Base-by-base conservation (phyloP, 306 rosid genomes). In the Acacia melanoxylon region DNA sequence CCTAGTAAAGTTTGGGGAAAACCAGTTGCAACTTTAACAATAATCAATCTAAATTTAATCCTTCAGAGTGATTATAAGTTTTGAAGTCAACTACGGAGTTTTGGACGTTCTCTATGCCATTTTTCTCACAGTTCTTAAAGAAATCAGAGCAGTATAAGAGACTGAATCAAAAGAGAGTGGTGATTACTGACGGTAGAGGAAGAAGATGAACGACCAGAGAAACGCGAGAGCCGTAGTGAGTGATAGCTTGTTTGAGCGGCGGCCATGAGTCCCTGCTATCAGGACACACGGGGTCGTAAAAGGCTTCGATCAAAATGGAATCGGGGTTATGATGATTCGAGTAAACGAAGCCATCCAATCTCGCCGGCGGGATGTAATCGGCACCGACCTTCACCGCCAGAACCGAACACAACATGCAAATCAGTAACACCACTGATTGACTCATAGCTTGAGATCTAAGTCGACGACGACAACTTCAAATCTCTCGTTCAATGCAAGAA, bases 221-320 rank as follows among this genome's bases (percentile, higher is more conserved):
- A 83, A 91, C 91, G 56, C 89, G 87, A 67, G 88, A 41, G 67
- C 86, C 91, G 40, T 93, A 95, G 86, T 82, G 41, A 8, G 74
- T 72, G 19, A 93, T 84, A 81, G 86, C 94, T 68, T 86, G 74
- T 51, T 92, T 93, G 82, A 95, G 97, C 10, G 94, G 83, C 1
- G 98, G 94, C 99, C 99, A 95, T 0, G 94, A 85, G 80, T 92
- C 98, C 48, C 97, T 80, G 79, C 98, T 93, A 45, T 95, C 97
- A 2, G 98, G 97, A 76, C 99, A 95, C 25, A 95, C 75, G 0
- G 98, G 99, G 72, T 95, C 98, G 54, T 71, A 91, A 67, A 89
- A 95, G 11, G 98, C 98, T 81, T 95, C 99, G 82, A 95, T 89
- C 44, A 75, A 48, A 51, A 95, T 80, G 13, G 94, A 68, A n/a